A percentile compares a stretch with the other conserved stretches of the same genome.
phyloP scores from a whole-genome alignment of 2,329 filamentous ascomycete genomes.

The Aspergillus proliferans region DNA sequence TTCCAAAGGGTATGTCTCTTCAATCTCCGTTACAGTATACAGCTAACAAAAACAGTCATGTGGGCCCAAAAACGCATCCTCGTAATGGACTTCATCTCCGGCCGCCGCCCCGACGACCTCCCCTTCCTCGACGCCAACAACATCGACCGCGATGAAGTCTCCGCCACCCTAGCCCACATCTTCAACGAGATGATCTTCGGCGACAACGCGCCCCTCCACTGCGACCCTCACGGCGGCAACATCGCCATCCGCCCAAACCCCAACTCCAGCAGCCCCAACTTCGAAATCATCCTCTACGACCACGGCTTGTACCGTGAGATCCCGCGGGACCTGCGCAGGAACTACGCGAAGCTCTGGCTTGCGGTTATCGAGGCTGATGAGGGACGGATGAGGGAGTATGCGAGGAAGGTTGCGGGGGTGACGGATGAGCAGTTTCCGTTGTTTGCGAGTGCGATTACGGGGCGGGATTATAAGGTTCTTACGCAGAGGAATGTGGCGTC shows the following conservation, averaged over 20 bases:
- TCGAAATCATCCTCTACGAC: constrained; percentile 93
- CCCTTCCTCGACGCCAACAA: constrained; percentile 75
- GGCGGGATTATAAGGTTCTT: constrained; percentile 78
- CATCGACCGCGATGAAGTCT: constrained; percentile 94
- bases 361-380: constrained; percentile 90
- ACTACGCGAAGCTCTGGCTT: constrained; percentile 96
- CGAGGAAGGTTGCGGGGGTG: constrained; percentile 81
- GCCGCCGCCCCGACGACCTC: constrained; percentile 81
- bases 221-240: constrained; percentile 94
- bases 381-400: constrained; percentile 76
- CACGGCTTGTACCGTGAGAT: constrained; percentile 96
- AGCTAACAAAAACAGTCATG: constrained; percentile 51
- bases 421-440: constrained; percentile 86
- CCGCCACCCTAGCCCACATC: constrained; percentile 78
- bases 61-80: constrained; percentile 86
- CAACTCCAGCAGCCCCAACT: constrained; percentile 59
- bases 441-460: constrained; percentile 94
- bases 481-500: constrained; percentile 50
- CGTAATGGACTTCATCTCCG: constrained; percentile 90
- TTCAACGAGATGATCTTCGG: constrained; percentile 99
- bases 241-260: constrained; percentile 80
- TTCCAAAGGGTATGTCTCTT: constrained; percentile 56
- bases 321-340: constrained; percentile 66
- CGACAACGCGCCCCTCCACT: constrained; percentile 79
- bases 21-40: too few relatives aligned